A percentile compares a stretch with the other conserved stretches of the same genome.
Evolutionary conservation across 1,284 basidiomycete species (phyloP).

Genomic region (Cutaneotrichosporon sp.): DNA sequence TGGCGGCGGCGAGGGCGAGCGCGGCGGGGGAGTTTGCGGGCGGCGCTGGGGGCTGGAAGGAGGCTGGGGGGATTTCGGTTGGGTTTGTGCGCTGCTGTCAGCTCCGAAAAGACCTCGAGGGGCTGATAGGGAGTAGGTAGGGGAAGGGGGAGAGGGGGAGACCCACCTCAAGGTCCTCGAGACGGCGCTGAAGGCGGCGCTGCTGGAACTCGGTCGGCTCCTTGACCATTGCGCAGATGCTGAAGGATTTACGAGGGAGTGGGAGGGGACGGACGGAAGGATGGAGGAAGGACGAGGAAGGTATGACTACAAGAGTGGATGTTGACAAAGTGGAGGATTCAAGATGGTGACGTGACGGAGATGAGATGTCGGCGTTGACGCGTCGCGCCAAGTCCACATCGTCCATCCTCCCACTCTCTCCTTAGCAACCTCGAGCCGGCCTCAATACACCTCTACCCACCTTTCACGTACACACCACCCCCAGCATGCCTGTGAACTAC

Average conservation of each 20-base stretch:
- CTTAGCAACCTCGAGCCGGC: neutral
- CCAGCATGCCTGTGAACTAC: conserved; percentile 41
- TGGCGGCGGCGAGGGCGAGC: conserved; percentile 20
- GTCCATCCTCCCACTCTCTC: neutral
- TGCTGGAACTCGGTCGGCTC: conserved; percentile 44
- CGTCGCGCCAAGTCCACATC: neutral
- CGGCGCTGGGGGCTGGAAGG: conserved; percentile 36
- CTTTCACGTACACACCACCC: neutral
- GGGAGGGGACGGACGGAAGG: neutral
- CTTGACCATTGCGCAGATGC: conserved; percentile 14
- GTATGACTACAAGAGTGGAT: neutral
- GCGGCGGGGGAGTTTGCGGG: conserved; percentile 7
- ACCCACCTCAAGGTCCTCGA: conserved; percentile 53
- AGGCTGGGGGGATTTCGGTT: conserved; percentile 47
- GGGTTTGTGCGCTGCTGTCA: conserved; percentile 48
- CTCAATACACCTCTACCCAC: neutral
- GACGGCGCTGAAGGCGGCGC: conserved; percentile 36
- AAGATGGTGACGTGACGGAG: neutral
- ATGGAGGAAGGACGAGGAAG: neutral
- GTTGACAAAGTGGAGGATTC: neutral
- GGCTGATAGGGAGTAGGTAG: no score
- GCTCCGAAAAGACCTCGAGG: no score
- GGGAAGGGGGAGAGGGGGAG: neutral
- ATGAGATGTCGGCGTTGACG: neutral
- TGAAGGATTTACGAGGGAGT: no score